Evolutionary conservation across 352 stramenopile species (phyloP).

Genomic region (Phytophthora hibernalis): DNA sequence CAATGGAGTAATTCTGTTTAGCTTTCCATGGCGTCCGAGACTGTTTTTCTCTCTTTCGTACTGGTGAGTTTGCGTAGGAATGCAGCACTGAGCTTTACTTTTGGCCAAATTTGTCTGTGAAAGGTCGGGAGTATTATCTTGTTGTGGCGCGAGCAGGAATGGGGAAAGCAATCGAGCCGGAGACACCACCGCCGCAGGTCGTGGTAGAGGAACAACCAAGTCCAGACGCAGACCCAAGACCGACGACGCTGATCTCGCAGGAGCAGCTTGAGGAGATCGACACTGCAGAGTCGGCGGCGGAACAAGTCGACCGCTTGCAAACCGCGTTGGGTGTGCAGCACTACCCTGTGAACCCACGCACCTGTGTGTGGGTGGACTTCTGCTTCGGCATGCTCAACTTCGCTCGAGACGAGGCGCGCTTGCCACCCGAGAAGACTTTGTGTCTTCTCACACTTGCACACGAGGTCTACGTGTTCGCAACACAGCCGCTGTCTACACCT

Average conservation of each 20-base stretch:
- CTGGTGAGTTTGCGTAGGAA: constrained; percentile 20
- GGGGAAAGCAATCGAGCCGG: constrained; percentile 21
- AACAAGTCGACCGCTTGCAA: constrained; percentile 46
- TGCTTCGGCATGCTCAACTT: constrained; percentile 77
- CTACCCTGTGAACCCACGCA: constrained; percentile 59
- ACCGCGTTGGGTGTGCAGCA: constrained; percentile 54
- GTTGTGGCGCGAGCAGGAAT: constrained; percentile 11
- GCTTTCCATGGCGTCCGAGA: neutral
- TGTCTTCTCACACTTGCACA: constrained; percentile 57
- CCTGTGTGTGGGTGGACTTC: constrained; percentile 63
- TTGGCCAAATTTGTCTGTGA: constrained; percentile 27
- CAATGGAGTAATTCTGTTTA: constrained; percentile 2
- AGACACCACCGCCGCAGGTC: constrained; percentile 6
- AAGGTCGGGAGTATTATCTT: constrained; percentile 25
- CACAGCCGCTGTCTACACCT: constrained; percentile 21
- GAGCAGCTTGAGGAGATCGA: constrained; percentile 45
- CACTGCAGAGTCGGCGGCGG: constrained; percentile 21
- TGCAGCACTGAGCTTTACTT: constrained; percentile 38
- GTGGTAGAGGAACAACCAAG: constrained; percentile 24
- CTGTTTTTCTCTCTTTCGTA: constrained; percentile 19
- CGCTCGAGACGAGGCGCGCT: constrained; percentile 49
- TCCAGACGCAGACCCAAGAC: constrained; percentile 10
- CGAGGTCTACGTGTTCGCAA: constrained; percentile 64
- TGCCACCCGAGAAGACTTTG: constrained; percentile 47
- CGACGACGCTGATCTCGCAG: constrained; percentile 39